These are phyloP conservation scores for Malassezia equina DNA, from an alignment of 1,284 basidiomycete species.

Conservation along the genomic window DNA sequence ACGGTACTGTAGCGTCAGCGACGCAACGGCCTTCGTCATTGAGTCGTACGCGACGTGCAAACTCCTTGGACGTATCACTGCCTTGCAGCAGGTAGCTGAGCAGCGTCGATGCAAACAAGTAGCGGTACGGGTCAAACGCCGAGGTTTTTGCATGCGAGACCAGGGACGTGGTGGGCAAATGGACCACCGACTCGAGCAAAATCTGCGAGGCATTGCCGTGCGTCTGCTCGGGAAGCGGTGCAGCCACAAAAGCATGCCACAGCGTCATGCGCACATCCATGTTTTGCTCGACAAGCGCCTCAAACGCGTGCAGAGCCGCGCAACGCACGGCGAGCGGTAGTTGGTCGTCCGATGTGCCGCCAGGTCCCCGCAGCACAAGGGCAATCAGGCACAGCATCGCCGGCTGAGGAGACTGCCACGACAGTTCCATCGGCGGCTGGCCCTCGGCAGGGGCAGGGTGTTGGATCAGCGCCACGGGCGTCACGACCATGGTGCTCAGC, in stretches of 20 bases:
- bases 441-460: neutral
- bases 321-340: slow-evolving; percentile 21
- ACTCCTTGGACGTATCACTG: slow-evolving; percentile 54
- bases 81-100: slow-evolving; percentile 53
- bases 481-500: slow-evolving; percentile 40
- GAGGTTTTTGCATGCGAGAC: slow-evolving; percentile 18
- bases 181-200: slow-evolving; percentile 10
- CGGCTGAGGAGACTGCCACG: slow-evolving; percentile 16
- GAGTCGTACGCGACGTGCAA: slow-evolving; percentile 52
- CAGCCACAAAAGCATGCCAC: slow-evolving; percentile 52
- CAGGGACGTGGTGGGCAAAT: slow-evolving; percentile 33
- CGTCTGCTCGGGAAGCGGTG: slow-evolving; percentile 17
- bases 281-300: slow-evolving; percentile 46
- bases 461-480: slow-evolving; percentile 24
- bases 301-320: slow-evolving; percentile 38
- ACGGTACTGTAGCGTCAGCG: neutral
- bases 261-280: slow-evolving; percentile 50
- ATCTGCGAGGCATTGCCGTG: slow-evolving; percentile 14
- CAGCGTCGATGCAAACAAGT: slow-evolving; percentile 31
- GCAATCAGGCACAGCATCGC: slow-evolving; percentile 15
- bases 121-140: slow-evolving; percentile 53
- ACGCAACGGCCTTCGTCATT: slow-evolving; percentile 33
- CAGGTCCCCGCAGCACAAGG: slow-evolving; percentile 14
- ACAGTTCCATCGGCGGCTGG: slow-evolving; percentile 2
- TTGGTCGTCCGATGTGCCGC: neutral